These are phyloP conservation scores for Tuber microsphaerosporum DNA, from an alignment of 495 filamentous ascomycete species.

Conservation along the genomic window DNA sequence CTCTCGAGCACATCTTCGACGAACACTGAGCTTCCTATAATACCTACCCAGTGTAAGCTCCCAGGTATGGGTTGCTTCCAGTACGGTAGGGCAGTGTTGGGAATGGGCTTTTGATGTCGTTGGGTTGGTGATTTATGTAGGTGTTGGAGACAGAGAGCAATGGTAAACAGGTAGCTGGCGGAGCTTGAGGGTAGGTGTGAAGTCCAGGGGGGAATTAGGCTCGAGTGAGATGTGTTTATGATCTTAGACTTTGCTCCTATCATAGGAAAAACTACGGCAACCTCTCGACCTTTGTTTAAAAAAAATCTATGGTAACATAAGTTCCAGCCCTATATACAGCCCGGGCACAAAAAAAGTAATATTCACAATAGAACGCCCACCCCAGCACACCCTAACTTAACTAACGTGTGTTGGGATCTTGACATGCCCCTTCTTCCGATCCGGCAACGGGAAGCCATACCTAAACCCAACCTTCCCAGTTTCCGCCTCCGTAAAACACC, in stretches of 20 bases:
- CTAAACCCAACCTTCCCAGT: constrained; percentile 57
- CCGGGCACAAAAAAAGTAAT: background rate
- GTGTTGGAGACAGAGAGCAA: background rate
- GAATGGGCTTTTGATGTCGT: background rate
- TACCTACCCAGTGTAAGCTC: background rate
- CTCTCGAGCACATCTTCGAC: background rate
- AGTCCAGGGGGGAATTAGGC: background rate
- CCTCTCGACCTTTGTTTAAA: background rate
- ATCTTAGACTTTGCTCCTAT: background rate
- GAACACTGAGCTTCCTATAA: background rate
- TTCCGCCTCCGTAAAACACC: constrained; percentile 66
- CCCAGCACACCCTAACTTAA: constrained; percentile 18
- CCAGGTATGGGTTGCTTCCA: background rate
- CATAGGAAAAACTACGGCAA: background rate
- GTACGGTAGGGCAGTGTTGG: background rate
- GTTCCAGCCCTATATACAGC: background rate
- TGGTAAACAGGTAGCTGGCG: background rate
- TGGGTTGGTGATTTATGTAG: background rate
- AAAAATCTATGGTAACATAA: background rate
- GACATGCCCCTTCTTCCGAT: constrained; percentile 64
- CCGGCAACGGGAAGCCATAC: constrained; percentile 63
- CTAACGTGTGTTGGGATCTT: constrained; percentile 64
- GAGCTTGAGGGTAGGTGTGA: background rate
- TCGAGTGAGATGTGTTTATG: background rate
- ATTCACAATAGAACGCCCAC: constrained; percentile 6